Evolutionary conservation across 306 rosid species (phyloP), one percentile per base, ranked within the genome.

Genomic region (Hippophae tibetana): DNA sequence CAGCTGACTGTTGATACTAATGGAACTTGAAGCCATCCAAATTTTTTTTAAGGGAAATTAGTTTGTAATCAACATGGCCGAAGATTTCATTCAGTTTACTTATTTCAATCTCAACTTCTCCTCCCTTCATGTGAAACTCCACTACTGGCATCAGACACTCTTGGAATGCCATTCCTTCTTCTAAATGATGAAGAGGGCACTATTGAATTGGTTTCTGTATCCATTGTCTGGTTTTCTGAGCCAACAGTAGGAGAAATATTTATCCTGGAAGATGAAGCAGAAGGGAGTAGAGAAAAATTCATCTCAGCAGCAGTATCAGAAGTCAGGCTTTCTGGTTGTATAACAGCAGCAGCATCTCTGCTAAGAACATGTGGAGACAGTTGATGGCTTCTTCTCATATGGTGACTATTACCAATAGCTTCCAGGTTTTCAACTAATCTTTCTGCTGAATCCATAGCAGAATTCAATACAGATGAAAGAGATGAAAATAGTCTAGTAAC

Each of bases 381-480:
- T 13, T 59, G 74, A 43, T 18, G 52, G 75, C 58, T 63, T 72
- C 79, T 74, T 68, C 71, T 52, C 7, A 12, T 18, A 7, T 48
- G 51, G 56, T 52, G 72, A 60, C 47, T 59, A 65, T 62, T 71
- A 60, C 81, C 66, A 72, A 77, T 77, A 52, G 76, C 60, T 64
- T 79, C 87, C 25, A 79, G 90, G 72, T 78, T 86, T 69, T 80
- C 84, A 43, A 76, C 82, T 57, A 86, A 61, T 74, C 84, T 76
- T 64, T 79, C 86, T 13, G 84, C 86, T 56, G 86, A 71, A 69
- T 69, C 69, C 81, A 81, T 61, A 43, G 90, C 86, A 59, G 96
- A 75, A 68, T 77, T 77, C 62, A 89, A 52, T 23, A 84, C 87
- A 14, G 85, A 78, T 31, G 92, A 76, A 45, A 86, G 82, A 52